Conservation (phyloP, 768 basidiomycete species). For the Cystobasidium onofrii region DNA sequence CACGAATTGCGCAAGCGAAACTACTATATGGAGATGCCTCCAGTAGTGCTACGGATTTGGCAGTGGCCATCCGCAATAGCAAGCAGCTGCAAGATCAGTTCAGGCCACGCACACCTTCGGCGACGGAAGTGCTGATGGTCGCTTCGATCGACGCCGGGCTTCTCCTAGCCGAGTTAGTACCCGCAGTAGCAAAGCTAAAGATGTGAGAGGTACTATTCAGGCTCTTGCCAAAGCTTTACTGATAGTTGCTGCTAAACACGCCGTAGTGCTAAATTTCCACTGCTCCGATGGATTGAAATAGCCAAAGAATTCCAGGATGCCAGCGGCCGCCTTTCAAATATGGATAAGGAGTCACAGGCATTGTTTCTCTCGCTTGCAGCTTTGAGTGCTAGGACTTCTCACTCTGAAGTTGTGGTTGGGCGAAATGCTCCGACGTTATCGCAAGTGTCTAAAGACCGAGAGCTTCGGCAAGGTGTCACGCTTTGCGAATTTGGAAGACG, state of each 20-base stretch:
- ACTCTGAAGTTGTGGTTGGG: not conserved
- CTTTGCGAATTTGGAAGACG: constrained; percentile 19
- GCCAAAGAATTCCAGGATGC: not conserved
- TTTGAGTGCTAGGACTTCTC: not conserved
- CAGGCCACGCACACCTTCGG: not conserved
- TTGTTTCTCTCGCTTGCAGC: constrained; percentile 6
- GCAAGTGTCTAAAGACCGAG: not conserved
- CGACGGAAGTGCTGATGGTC: not conserved
- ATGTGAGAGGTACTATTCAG: constrained; percentile 1
- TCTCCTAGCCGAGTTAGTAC: not conserved
- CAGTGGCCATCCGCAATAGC: not conserved
- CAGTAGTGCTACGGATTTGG: not conserved
- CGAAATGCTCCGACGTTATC: not conserved
- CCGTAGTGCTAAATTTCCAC: not conserved
- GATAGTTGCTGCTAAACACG: not conserved
- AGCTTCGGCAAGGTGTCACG: constrained; percentile 6
- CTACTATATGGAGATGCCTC: constrained; percentile 7
- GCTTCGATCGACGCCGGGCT: constrained; percentile 1
- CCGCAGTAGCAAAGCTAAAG: constrained; percentile 10
- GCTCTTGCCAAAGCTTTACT: not conserved
- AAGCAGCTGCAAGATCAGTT: not conserved
- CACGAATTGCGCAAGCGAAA: constrained; percentile 29
- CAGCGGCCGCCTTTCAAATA: not conserved
- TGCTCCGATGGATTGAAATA: constrained; percentile 19
- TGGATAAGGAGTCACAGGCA: constrained; percentile 12